Evolutionary conservation across 108 stramenopile species (phyloP), one percentile per base, ranked within the genome.

Genomic region (Halocafeteria seosinensis): DNA sequence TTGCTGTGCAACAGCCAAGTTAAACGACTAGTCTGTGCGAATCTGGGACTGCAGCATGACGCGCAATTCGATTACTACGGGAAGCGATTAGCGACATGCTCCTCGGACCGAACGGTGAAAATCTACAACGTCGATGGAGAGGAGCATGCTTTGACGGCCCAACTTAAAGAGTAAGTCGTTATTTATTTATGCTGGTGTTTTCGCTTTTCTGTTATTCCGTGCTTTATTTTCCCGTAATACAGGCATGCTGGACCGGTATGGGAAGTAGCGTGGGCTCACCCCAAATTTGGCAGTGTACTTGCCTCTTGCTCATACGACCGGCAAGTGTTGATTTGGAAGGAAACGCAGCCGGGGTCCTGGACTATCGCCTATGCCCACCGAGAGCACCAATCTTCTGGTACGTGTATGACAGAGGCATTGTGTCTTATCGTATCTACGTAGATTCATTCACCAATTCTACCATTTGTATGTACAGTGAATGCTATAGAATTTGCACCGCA

Each of bases 221-320:
- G 53, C 53, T 9, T 5, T 11, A 5, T 28, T 55, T 5, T 8
- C 9, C 9, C 53, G 30, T 5, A 31, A 55, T 31, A 31, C 47
- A 85, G 86, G 17, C 90, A 90, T 77, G 80, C 81, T 58, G 92
- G 88, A 6, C 90, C 92, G 6, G 89, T 94, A 25, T 94, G 90
- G 88, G 82, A 88, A 78, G 82, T 91, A 12, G 73, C 82, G 31
- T 94, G 92, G 92, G 82, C 88, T 2, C 92, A 94, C 70, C 92
- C 92, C 34, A 88, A 88, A 68, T 94, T 84, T 78, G 89, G 90
- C 42, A 52, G 61, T 50, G 50, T 88, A 55, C 72, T 94, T 32
- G 90, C 90, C 13, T 86, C 84, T 6, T 87, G 87, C 66, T 80
- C 78, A 47, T 94, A 89, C 65, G 90, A 91, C 70, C 86, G 88